Evolutionary conservation across 1,139 yeast species (phyloP).

Genomic region (Magnusiomyces magnusii): DNA sequence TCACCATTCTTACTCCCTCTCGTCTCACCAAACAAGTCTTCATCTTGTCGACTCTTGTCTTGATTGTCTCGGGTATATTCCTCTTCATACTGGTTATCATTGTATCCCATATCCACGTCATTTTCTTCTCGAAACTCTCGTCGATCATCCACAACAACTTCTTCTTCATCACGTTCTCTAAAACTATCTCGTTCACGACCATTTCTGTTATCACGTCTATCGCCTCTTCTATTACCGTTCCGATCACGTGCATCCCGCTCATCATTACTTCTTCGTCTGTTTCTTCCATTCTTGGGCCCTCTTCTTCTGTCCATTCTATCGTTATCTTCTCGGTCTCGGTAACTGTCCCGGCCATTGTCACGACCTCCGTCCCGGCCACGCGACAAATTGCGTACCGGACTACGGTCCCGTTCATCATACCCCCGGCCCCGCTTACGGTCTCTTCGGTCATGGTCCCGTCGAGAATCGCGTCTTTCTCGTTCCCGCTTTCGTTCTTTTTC

Average conservation of each 20-base stretch:
- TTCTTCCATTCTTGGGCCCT: constrained; percentile 18
- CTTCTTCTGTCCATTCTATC: constrained; percentile 21
- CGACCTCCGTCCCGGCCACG: constrained; percentile 46
- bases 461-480: constrained; percentile 4
- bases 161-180: constrained; percentile 9
- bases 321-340: constrained; percentile 14
- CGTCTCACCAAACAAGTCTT: not conserved
- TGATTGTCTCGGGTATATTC: too few species aligned
- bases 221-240: constrained; percentile 18
- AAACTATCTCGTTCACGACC: constrained; percentile 13
- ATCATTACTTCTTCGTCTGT: constrained; percentile 8
- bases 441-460: constrained; percentile 40
- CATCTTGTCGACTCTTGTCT: not conserved
- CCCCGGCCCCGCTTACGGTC: constrained; percentile 7
- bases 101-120: not conserved
- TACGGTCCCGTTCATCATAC: constrained; percentile 12
- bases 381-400: constrained; percentile 63
- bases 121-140: constrained; percentile 51
- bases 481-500: constrained; percentile 4
- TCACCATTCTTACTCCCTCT: not conserved
- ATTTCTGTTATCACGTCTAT: constrained; percentile 18
- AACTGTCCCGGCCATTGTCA: constrained; percentile 26
- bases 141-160: not conserved
- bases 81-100: not conserved
- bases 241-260: constrained; percentile 19